Base-by-base conservation (phyloP, 148 eudicot genomes). In the Spergularia marina region DNA sequence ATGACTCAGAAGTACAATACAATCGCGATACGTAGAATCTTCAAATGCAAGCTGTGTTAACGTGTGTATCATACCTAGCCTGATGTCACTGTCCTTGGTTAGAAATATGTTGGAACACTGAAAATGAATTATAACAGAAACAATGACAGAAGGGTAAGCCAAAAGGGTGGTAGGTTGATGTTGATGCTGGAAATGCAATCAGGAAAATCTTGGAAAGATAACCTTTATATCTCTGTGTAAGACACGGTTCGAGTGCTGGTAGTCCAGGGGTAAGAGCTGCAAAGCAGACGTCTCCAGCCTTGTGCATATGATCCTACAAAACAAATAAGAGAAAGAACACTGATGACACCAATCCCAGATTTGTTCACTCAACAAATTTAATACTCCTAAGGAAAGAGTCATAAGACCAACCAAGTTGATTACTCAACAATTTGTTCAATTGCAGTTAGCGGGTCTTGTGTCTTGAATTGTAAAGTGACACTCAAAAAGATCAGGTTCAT, bases 71-170 rank as follows among this genome's bases (percentile, higher is more conserved):
- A 85, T 71, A 91, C 98, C 99, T 53, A 96, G 89, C 76, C 92
- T 84, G 64, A 96, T 88, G 81, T 92, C 97, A 70, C 81, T 85
- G 73, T 89, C 97, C 85, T 88, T 92, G 57, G 97, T 91, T 73
- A 96, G 87, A 71, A 96, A 92, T 75, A 96, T 91, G 85, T 96
- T 96, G 71, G 98, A 96, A 66, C 95, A 88, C 99, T 96, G 94
- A 62, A 79, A 81, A 55, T 47, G 73, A 67, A 36, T 17, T 57
- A 40, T 30, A 60, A 70, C 67, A 62, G 68, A 61, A 68, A 44
- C 54, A 63, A 44, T 44, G 49, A 44, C 49, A 44, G 8, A 44
- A 39, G 21, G 55, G 63, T 34, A 47, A 34, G 53, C 55, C 18
- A 11, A 25, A 18, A 15, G 52, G 52, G 60, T 40, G 52, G 59